These are phyloP conservation scores for Gleditsia sinensis DNA, from an alignment of 306 rosid genomes.

Conservation along the genomic window DNA sequence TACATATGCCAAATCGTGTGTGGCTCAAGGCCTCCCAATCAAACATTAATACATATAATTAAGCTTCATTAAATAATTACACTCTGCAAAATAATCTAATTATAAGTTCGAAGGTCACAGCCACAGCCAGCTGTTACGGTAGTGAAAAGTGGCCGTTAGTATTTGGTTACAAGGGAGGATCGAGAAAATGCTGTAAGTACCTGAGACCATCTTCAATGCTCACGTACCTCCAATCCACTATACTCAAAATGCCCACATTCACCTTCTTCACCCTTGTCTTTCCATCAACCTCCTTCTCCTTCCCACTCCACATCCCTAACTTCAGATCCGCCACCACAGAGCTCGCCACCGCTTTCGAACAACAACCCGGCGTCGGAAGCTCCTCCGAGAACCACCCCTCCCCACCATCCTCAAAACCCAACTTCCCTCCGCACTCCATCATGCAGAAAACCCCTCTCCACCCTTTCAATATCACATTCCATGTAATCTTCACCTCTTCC, in stretches of 20 bases:
- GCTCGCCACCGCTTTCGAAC: slow-evolving; percentile 44
- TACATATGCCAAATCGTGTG: no score
- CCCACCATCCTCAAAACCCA: slow-evolving; percentile 25
- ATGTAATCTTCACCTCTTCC: slow-evolving; percentile 51
- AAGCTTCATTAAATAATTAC: no score
- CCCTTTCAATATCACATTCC: slow-evolving; percentile 67
- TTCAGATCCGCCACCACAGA: slow-evolving; percentile 62
- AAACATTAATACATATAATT: no score
- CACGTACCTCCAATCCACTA: slow-evolving; percentile 64
- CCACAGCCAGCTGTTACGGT: no score
- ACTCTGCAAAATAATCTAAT: no score
- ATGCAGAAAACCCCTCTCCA: slow-evolving; percentile 61
- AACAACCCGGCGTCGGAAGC: slow-evolving; percentile 61
- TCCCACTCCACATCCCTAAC: slow-evolving; percentile 31
- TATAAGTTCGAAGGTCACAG: no score
- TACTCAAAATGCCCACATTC: slow-evolving; percentile 59
- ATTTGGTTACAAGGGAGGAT: slow-evolving; percentile 26
- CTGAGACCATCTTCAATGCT: slow-evolving; percentile 61
- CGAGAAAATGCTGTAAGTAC: slow-evolving; percentile 62
- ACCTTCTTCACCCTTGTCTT: slow-evolving; percentile 38
- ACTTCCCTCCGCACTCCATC: slow-evolving; percentile 59
- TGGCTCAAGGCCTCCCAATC: no score
- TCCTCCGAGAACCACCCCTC: slow-evolving; percentile 67
- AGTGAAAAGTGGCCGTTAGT: no score
- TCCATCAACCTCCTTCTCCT: neutral